Percentiles rank a stretch among this genome's conserved stretches.
Evolutionary conservation across 352 stramenopile genomes (phyloP).

Genomic region (Phytophthora melonis): DNA sequence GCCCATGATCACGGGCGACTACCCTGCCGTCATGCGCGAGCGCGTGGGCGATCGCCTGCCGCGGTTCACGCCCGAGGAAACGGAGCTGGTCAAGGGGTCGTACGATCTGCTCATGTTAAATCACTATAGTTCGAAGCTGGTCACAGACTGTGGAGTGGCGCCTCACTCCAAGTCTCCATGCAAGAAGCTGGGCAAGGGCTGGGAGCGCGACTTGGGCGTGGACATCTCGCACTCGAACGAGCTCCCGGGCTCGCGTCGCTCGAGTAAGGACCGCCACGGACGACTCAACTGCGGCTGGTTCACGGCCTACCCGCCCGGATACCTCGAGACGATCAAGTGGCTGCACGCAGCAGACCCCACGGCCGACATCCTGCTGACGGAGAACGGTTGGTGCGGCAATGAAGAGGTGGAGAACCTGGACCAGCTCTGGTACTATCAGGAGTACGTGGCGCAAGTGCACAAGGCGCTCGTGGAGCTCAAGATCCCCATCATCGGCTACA

Average conservation of each 20-base stretch:
- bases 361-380: constrained; percentile 63
- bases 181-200: constrained; percentile 50
- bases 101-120: constrained; percentile 96
- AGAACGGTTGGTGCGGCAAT: constrained; percentile 80
- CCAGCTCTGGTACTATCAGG: constrained; percentile 73
- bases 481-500: constrained; percentile 91
- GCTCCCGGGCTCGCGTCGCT: constrained; percentile 67
- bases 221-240: constrained; percentile 67
- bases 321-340: constrained; percentile 70
- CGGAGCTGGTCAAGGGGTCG: constrained; percentile 74
- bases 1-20: constrained; percentile 92
- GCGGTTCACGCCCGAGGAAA: constrained; percentile 83
- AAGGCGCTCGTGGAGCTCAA: constrained; percentile 52
- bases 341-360: constrained; percentile 52
- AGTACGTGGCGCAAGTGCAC: constrained; percentile 65
- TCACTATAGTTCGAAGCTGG: constrained; percentile 89
- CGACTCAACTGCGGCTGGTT: constrained; percentile 60
- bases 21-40: constrained; percentile 91
- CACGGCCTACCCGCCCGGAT: constrained; percentile 63
- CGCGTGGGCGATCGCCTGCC: constrained; percentile 85
- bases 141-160: constrained; percentile 56
- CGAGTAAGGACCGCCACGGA: constrained; percentile 46
- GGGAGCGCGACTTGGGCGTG: constrained; percentile 58
- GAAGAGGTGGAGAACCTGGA: constrained; percentile 63
- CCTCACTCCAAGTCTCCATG: constrained; percentile 45